These are phyloP conservation scores for Pythium monospermum DNA, from an alignment of 352 stramenopile genomes.

Conservation along the genomic window DNA sequence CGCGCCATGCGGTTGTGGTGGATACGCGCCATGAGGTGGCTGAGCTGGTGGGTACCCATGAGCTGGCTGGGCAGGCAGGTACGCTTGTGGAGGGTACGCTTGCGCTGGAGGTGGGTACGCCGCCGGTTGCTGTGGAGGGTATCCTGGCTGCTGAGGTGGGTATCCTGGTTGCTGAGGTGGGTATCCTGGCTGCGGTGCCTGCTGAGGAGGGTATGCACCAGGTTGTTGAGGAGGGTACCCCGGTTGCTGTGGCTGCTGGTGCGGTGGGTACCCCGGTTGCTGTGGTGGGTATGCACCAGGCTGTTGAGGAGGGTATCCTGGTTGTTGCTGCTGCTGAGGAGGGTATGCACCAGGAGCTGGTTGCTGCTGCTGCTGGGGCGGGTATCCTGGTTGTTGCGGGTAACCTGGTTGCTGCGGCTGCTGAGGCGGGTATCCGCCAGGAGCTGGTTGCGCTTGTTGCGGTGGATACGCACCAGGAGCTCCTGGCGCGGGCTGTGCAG, in stretches of 20 bases:
- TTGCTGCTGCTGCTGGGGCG: constrained; percentile 2
- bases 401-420: too few relatives aligned
- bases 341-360: background rate
- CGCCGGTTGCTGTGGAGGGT: constrained; percentile 28
- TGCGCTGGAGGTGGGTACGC: constrained; percentile 4
- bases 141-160: constrained; percentile 7
- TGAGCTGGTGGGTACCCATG: constrained; percentile 23
- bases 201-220: constrained; percentile 3
- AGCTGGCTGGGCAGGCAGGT: constrained; percentile 11
- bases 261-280: constrained; percentile 7
- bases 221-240: constrained; percentile 25
- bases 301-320: constrained; percentile 4
- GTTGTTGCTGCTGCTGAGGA: background rate
- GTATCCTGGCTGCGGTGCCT: constrained; percentile 7
- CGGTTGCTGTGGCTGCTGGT: constrained; percentile 15
- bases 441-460: constrained; percentile 6
- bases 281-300: constrained; percentile 13
- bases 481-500: background rate
- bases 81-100: constrained; percentile 11
- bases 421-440: too few relatives aligned
- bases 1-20: constrained; percentile 11
- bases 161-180: constrained; percentile 16
- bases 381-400: constrained; percentile 7
- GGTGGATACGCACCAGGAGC: constrained; percentile 1
- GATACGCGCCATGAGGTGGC: constrained; percentile 17